Percentiles rank a stretch among this genome's conserved stretches.
These are phyloP conservation scores for Hondaea fermentalgiana DNA, from an alignment of 108 stramenopile species.

Conservation along the genomic window DNA sequence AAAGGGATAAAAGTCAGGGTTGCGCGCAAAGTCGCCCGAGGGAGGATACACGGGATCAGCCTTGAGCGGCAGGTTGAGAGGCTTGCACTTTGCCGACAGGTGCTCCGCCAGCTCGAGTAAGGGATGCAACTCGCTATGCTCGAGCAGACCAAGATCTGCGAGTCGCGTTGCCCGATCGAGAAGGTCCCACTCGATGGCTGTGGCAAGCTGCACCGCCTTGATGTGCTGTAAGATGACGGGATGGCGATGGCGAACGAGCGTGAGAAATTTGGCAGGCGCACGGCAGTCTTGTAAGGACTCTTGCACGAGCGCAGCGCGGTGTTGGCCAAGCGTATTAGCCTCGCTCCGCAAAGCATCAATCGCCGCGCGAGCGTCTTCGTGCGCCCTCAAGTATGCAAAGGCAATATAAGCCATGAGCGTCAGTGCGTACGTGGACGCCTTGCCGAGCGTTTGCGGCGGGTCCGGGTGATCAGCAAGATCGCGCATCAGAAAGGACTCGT, in stretches of 20 bases:
- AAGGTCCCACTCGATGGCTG: background rate
- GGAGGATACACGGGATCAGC: background rate
- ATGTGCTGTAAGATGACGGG: background rate
- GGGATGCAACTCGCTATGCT: background rate
- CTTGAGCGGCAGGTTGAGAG: background rate
- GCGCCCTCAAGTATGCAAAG: background rate
- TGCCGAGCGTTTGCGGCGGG: background rate
- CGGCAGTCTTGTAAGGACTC: background rate
- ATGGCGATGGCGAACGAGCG: background rate
- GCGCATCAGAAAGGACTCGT: background rate
- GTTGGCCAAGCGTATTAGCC: background rate
- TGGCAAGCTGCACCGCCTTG: background rate
- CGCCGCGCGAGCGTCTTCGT: background rate
- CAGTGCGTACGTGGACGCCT: background rate
- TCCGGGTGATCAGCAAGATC: background rate
- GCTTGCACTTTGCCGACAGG: background rate
- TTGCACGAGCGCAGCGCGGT: background rate
- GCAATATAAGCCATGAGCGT: background rate
- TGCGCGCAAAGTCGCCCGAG: background rate
- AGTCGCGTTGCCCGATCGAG: background rate
- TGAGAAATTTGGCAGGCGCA: background rate
- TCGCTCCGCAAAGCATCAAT: background rate
- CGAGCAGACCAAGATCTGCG: background rate
- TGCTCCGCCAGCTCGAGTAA: background rate
- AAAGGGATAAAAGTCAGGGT: background rate